Percentiles rank a stretch among this genome's conserved stretches.
Evolutionary conservation across 495 filamentous ascomycete genomes (phyloP).

Genomic region (Saxophila tyrrhenica): DNA sequence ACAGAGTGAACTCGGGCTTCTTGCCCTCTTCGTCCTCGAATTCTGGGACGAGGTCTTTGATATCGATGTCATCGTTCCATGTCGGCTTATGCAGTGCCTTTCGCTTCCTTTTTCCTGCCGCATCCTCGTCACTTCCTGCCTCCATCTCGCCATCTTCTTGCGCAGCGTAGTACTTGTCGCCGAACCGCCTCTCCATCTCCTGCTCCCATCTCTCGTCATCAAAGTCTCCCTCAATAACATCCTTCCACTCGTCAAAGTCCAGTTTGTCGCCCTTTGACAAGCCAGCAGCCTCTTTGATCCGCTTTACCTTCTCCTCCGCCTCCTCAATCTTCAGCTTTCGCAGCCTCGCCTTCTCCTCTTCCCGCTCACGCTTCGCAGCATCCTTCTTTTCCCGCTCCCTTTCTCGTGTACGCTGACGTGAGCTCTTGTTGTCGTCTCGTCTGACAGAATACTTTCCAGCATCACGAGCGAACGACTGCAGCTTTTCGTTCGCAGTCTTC

Average conservation of each 20-base stretch:
- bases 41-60: slow-evolving; percentile 79
- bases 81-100: slow-evolving; percentile 76
- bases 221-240: slow-evolving; percentile 74
- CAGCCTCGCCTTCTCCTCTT: slow-evolving; percentile 71
- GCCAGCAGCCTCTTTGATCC: slow-evolving; percentile 80
- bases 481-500: slow-evolving; percentile 63
- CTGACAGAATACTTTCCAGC: slow-evolving; percentile 69
- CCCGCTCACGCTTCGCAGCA: slow-evolving; percentile 60
- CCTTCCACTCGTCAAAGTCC: slow-evolving; percentile 65
- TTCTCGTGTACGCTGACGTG: slow-evolving; percentile 65
- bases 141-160: slow-evolving; percentile 24
- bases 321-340: slow-evolving; percentile 82
- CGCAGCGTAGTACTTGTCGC: slow-evolving; percentile 71
- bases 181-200: slow-evolving; percentile 78
- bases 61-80: slow-evolving; percentile 96
- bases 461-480: slow-evolving; percentile 81
- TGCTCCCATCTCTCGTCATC: slow-evolving; percentile 77
- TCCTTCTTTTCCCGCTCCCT: slow-evolving; percentile 65
- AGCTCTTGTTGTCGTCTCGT: slow-evolving; percentile 58
- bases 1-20: slow-evolving; percentile 43
- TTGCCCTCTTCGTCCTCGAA: slow-evolving; percentile 48
- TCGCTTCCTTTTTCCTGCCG: slow-evolving; percentile 37
- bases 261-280: slow-evolving; percentile 50
- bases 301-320: slow-evolving; percentile 64
- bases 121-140: slow-evolving; percentile 32